Base-by-base conservation (phyloP, 2,329 filamentous ascomycete genomes). In the Pleomassaria siparia region DNA sequence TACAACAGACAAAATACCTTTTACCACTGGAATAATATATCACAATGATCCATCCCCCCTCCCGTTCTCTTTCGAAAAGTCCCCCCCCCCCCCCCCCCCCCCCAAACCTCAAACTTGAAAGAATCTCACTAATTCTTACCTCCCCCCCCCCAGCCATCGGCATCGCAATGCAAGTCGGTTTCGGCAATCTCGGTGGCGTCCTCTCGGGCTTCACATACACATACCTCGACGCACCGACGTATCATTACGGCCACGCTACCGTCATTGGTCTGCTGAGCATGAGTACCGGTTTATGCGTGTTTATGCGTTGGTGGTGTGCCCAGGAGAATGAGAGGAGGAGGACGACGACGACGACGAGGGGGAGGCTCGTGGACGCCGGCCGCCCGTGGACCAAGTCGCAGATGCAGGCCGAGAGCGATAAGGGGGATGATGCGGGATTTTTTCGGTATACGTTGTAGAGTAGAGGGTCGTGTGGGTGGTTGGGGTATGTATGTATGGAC, bases 291-390 rank as follows among this genome's bases (percentile, higher is more conserved):
- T 69, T 83, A 15, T 76, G 72, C 47, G 62, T 73, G 40, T 66
- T 76, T 55, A 83, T 84, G 81, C 79, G 76, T n/a, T 55, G 74
- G 39, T 83, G 82, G 63, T 73, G 81, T 15, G 72, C 75, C 36
- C 68, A 70, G 39, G 80, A 83, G 72, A 83, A 83, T 53, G 65
- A 69, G 10, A 73, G 79, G 41, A 72, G 81, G 18, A 77, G 82
- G 20, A 49, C 54, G 15, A 62, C 68, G 47, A 72, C 77, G 66
- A 74, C 77, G 65, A 69, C 72, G n/a, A 72, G 16, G 12, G 51
- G 49, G 1, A 41, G 39, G n/a, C n/a, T n/a, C n/a, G n/a, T n/a
- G 18, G 37, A 18, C 18, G 26, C 18, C n/a, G 49, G 44, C n/a
- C n/a, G n/a, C n/a, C n/a, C n/a, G 1, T 58, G 56, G 51, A 43